phyloP scores from a whole-genome alignment of 495 filamentous ascomycete genomes.

The Chaetomium fimeti region DNA sequence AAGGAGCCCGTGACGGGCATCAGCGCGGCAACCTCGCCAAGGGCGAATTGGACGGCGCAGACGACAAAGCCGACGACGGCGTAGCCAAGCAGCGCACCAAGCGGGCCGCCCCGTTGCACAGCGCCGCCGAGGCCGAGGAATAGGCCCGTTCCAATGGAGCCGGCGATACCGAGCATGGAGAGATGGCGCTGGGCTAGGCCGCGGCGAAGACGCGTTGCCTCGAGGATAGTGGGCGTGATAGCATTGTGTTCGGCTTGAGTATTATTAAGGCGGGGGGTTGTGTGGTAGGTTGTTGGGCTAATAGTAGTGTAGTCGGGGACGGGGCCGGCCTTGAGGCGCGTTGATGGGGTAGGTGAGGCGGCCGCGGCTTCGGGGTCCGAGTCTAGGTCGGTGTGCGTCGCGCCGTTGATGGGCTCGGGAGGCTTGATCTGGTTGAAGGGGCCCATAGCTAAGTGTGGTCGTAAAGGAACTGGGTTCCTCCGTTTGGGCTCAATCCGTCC shows the following conservation, averaged over 20 bases:
- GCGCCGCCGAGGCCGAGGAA: conserved; percentile 52
- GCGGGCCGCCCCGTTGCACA: conserved; percentile 48
- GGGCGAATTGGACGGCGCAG: conserved; percentile 52
- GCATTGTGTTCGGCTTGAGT: neutral
- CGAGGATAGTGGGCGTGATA: neutral
- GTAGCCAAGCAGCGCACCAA: conserved; percentile 55
- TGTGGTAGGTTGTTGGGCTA: neutral
- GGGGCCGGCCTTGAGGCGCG: neutral
- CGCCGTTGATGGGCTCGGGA: neutral
- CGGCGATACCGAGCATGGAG: conserved; percentile 49
- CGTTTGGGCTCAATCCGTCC: too few relatives aligned
- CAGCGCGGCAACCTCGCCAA: conserved; percentile 63
- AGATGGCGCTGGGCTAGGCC: conserved; percentile 48
- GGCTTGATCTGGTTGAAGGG: neutral
- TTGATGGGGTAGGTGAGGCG: neutral
- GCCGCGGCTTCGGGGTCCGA: neutral
- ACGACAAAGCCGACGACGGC: conserved; percentile 51
- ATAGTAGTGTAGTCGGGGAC: neutral
- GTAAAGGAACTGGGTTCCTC: too few relatives aligned
- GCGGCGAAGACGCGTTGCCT: conserved; percentile 33
- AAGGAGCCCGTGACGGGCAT: conserved; percentile 59
- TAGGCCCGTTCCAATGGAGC: conserved; percentile 56
- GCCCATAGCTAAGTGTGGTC: neutral
- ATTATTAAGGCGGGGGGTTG: neutral
- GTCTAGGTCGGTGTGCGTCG: neutral